Percentiles rank a stretch among this genome's conserved stretches.
Evolutionary conservation across 169 alveolate species (phyloP).

Genomic region (Besnoitia besnoiti): DNA sequence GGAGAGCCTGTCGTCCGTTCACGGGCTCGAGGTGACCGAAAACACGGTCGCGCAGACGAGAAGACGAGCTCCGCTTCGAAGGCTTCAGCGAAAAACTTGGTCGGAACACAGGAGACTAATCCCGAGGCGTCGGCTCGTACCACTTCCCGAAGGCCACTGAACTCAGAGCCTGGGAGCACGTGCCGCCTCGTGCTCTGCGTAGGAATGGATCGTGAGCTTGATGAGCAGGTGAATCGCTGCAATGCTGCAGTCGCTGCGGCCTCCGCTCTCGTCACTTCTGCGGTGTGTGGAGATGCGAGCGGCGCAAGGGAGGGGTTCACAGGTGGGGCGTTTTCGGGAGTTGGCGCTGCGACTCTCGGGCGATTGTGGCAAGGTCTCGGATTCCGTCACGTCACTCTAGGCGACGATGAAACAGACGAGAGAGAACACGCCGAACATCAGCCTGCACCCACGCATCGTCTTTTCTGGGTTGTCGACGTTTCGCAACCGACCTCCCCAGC

Average conservation of each 20-base stretch:
- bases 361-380: background rate
- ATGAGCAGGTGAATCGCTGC: background rate
- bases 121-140: background rate
- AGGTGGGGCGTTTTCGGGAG: background rate
- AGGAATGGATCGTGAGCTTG: background rate
- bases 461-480: constrained; percentile 32
- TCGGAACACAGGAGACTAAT: background rate
- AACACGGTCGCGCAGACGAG: background rate
- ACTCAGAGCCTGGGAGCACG: background rate
- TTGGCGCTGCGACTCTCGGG: background rate
- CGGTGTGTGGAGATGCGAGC: background rate
- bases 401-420: background rate
- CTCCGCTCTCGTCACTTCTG: background rate
- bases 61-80: background rate
- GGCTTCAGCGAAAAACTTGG: background rate
- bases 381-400: background rate
- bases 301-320: background rate
- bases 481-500: background rate
- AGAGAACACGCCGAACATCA: background rate
- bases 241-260: constrained; percentile 24
- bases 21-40: background rate
- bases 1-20: background rate
- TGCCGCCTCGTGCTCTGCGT: constrained; percentile 25
- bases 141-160: background rate
- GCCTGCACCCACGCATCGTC: constrained; percentile 6